Percentiles rank a stretch among this genome's conserved stretches.
Conservation (phyloP, 139 green algal species). For the Zygnema circumcarinatum region DNA sequence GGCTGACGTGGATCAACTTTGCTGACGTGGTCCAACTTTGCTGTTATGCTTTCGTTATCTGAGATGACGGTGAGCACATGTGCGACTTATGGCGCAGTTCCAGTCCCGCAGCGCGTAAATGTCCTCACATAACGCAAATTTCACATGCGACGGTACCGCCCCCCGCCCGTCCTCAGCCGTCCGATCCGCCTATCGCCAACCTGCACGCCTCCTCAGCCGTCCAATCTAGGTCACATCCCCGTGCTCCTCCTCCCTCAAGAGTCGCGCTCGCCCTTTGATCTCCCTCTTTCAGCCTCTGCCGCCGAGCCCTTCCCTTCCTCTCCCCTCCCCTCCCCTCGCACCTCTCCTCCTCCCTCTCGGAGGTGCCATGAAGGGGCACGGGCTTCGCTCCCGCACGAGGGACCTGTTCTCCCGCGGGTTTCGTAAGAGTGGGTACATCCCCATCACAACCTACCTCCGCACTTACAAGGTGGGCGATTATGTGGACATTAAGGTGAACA, state of each 20-base stretch:
- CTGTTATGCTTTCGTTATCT: too few relatives aligned
- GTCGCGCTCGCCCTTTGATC: neutral
- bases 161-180: too few relatives aligned
- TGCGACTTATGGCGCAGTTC: too few relatives aligned
- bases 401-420: constrained; percentile 87
- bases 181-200: too few relatives aligned
- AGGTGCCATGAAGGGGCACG: constrained; percentile 68
- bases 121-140: too few relatives aligned
- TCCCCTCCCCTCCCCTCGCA: neutral
- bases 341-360: neutral
- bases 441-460: constrained; percentile 90
- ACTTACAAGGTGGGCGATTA: constrained; percentile 96
- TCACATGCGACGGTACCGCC: too few relatives aligned
- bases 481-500: constrained; percentile 98
- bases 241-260: neutral
- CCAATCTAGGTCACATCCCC: neutral
- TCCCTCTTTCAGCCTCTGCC: neutral
- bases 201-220: too few relatives aligned
- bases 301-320: neutral
- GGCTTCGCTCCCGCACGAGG: constrained; percentile 84
- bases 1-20: too few relatives aligned
- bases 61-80: too few relatives aligned
- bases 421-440: constrained; percentile 88
- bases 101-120: too few relatives aligned
- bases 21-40: too few relatives aligned